These are phyloP conservation scores for Lagenaria siceraria DNA, from an alignment of 306 rosid species.

Conservation along the genomic window DNA sequence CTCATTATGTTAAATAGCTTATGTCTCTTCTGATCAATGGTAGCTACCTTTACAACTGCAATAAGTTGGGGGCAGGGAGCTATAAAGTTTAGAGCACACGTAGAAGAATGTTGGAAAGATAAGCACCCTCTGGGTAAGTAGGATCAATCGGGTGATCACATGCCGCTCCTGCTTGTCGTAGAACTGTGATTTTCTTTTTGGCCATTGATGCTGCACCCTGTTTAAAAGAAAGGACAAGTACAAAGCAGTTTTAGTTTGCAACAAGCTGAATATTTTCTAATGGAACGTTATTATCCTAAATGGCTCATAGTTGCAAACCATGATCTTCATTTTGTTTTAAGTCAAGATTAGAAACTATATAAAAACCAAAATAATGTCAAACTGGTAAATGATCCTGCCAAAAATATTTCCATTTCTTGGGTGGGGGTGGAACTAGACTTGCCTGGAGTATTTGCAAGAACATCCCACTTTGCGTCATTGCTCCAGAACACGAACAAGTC, in stretches of 20 bases:
- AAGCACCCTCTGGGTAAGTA: conserved; percentile 77
- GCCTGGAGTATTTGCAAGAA: conserved; percentile 75
- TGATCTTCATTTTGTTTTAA: not conserved
- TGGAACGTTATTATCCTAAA: not conserved
- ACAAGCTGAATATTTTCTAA: not conserved
- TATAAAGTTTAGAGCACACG: conserved; percentile 37
- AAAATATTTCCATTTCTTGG: no score
- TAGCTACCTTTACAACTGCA: not conserved
- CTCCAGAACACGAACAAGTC: conserved; percentile 96
- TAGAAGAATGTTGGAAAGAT: conserved; percentile 56
- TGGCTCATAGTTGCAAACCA: not conserved
- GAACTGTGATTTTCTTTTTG: conserved; percentile 52
- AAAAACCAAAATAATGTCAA: not conserved
- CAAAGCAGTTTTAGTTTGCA: not conserved
- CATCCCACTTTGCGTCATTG: conserved; percentile 74
- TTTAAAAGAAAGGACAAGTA: not conserved
- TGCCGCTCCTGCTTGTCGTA: conserved; percentile 67
- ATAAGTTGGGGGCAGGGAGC: not conserved
- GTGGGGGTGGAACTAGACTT: conserved; percentile 2
- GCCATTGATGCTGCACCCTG: conserved; percentile 75
- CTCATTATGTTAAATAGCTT: not conserved
- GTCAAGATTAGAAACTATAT: not conserved
- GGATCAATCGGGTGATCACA: conserved; percentile 80
- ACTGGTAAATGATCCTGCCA: not conserved
- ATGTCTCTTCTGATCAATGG: not conserved